phyloP scores from a whole-genome alignment of 228 moss, liverwort and hornwort genomes.

The Sphagnum fallax region DNA sequence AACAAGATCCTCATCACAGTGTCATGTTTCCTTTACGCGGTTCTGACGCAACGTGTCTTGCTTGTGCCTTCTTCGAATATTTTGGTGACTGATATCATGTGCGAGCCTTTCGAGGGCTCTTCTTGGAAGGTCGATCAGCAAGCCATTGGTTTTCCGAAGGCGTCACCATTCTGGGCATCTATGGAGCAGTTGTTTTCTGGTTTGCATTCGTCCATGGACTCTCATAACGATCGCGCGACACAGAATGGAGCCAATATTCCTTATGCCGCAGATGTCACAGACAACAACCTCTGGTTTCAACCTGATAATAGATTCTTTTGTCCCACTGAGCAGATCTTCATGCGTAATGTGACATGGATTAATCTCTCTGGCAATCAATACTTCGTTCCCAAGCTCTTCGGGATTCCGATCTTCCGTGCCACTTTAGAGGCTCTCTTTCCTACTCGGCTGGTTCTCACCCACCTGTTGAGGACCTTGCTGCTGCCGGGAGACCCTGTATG shows the following conservation, averaged over 20 bases:
- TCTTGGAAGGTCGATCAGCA: constrained; percentile 26
- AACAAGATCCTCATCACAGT: constrained; percentile 30
- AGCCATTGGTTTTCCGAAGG: not conserved
- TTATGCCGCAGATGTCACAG: constrained; percentile 31
- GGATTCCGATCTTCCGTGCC: constrained; percentile 23
- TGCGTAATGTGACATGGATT: constrained; percentile 25
- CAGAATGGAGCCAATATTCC: not conserved
- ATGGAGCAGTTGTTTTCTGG: constrained; percentile 9
- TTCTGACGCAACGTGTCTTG: constrained; percentile 36
- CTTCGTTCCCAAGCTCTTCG: constrained; percentile 44
- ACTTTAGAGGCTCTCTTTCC: constrained; percentile 41
- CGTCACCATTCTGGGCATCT: not conserved
- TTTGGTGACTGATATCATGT: constrained; percentile 25
- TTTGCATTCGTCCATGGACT: not conserved
- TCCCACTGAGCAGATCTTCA: constrained; percentile 22
- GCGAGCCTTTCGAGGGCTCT: constrained; percentile 44
- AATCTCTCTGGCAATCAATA: constrained; percentile 39
- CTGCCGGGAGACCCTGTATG: constrained; percentile 28
- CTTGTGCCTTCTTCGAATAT: constrained; percentile 31
- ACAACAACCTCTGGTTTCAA: constrained; percentile 37
- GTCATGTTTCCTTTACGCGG: constrained; percentile 29
- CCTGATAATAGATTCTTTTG: constrained; percentile 34
- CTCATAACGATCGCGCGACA: too few relatives aligned
- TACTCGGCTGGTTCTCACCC: constrained; percentile 27
- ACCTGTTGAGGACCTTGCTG: constrained; percentile 24